Conservation (phyloP, 257 asterid species). For the Solanum microdontum region DNA sequence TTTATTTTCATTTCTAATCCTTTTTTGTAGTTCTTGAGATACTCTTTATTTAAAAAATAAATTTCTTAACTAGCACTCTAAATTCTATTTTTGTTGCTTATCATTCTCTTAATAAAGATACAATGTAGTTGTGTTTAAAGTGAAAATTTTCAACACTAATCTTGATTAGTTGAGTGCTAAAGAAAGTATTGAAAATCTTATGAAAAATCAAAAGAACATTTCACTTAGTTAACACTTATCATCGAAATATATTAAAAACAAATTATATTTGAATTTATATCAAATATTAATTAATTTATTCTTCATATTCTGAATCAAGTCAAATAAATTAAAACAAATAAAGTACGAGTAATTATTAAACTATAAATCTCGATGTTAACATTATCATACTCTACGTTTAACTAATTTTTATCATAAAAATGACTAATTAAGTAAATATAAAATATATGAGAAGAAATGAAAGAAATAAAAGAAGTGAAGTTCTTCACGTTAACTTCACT, state of each 20-base stretch:
- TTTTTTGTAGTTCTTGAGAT: background rate
- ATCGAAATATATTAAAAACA: no score
- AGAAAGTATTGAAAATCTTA: background rate
- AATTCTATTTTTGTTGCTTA: background rate
- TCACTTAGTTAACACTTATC: background rate
- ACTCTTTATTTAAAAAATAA: background rate
- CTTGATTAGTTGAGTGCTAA: background rate
- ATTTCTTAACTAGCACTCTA: background rate
- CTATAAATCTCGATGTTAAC: background rate
- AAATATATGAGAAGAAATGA: background rate
- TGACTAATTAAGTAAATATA: background rate
- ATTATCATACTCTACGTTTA: background rate
- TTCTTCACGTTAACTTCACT: background rate
- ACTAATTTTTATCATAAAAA: background rate
- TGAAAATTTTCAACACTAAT: background rate
- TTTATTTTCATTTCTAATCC: no score
- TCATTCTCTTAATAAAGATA: no score
- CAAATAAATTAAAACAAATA: background rate
- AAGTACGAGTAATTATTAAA: background rate
- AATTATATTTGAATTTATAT: background rate
- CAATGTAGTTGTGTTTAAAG: no score
- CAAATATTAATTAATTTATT: background rate
- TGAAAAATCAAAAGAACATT: no score
- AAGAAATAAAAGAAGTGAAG: background rate
- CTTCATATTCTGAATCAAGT: background rate